phyloP scores from a whole-genome alignment of 2,329 filamentous ascomycete genomes.

The Pseudogymnoascus sp. region DNA sequence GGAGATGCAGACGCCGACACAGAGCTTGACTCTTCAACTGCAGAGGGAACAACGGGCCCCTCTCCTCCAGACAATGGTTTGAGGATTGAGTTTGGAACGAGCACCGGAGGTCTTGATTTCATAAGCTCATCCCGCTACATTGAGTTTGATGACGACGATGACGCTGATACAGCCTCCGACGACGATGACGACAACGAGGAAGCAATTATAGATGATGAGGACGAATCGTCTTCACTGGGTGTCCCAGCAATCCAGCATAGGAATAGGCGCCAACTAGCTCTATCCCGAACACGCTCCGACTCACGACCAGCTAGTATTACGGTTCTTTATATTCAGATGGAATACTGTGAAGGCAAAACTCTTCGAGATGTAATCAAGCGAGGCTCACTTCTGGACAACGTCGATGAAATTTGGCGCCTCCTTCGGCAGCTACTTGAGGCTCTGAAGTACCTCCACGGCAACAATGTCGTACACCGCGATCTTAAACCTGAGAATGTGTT shows the following conservation, averaged over 20 bases:
- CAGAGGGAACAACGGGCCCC: slow-evolving; percentile 20
- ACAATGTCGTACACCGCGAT: slow-evolving; percentile 91
- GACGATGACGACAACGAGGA: slow-evolving; percentile 33
- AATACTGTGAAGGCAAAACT: slow-evolving; percentile 90
- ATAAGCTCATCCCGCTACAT: slow-evolving; percentile 80
- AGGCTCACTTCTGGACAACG: slow-evolving; percentile 59
- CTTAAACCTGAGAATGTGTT: slow-evolving; percentile 97
- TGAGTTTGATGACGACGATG: slow-evolving; percentile 59
- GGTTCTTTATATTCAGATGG: slow-evolving; percentile 49
- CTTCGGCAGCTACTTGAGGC: slow-evolving; percentile 90
- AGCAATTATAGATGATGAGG: slow-evolving; percentile 33
- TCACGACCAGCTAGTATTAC: slow-evolving; percentile 14
- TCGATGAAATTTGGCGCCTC: slow-evolving; percentile 74
- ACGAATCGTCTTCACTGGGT: neutral
- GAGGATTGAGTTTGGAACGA: slow-evolving; percentile 33
- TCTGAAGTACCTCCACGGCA: slow-evolving; percentile 76
- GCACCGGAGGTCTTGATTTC: slow-evolving; percentile 79
- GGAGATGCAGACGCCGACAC: slow-evolving; percentile 49
- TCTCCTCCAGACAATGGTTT: slow-evolving; percentile 22
- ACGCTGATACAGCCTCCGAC: slow-evolving; percentile 35
- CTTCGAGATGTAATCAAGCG: slow-evolving; percentile 78
- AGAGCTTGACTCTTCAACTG: slow-evolving; percentile 36
- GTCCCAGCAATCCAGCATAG: slow-evolving; percentile 15
- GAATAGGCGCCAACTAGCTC: slow-evolving; percentile 18
- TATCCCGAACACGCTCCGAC: slow-evolving; percentile 23